These are phyloP conservation scores for Taiozyma sp. DNA, from an alignment of 1,139 yeast genomes.

Conservation along the genomic window DNA sequence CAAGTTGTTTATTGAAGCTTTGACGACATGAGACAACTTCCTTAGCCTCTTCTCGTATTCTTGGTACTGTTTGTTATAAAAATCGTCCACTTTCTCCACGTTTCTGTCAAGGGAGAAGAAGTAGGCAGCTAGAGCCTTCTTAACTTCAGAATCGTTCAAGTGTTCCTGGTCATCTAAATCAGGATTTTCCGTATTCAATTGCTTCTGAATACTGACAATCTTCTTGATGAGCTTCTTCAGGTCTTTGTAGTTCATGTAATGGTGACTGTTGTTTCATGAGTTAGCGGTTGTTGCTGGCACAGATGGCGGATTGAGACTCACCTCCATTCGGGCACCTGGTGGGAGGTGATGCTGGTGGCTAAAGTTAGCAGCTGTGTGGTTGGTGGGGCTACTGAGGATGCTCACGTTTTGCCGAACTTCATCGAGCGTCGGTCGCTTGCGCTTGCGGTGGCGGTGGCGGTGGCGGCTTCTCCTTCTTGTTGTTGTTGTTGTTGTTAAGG, in stretches of 20 bases:
- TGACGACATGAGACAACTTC: conserved; percentile 35
- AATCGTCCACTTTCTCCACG: conserved; percentile 75
- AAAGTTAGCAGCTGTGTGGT: neutral
- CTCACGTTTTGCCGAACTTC: conserved; percentile 81
- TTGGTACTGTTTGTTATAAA: conserved; percentile 65
- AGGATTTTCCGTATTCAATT: conserved; percentile 5
- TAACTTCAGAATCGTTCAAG: conserved; percentile 35
- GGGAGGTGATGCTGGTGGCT: conserved; percentile 43
- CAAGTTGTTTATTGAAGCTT: conserved; percentile 23
- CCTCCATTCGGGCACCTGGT: conserved; percentile 93
- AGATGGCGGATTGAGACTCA: conserved; percentile 3
- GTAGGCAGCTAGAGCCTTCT: conserved; percentile 53
- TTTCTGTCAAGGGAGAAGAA: conserved; percentile 79
- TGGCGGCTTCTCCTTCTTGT: too few relatives aligned
- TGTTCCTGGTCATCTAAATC: conserved; percentile 15
- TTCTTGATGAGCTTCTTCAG: conserved; percentile 76
- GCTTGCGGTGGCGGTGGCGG: too few relatives aligned
- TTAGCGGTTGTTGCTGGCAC: conserved; percentile 9
- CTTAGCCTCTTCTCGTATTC: conserved; percentile 72
- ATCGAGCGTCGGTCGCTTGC: conserved; percentile 29
- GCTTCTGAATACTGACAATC: conserved; percentile 31
- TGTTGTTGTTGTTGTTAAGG: too few relatives aligned
- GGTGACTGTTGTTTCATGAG: conserved; percentile 28
- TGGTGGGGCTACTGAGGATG: neutral
- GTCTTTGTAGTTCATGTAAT: conserved; percentile 81